A percentile compares a stretch with the other conserved stretches of the same genome.
Conservation (phyloP, 2,329 filamentous ascomycete species). For the Colletotrichum horii region DNA sequence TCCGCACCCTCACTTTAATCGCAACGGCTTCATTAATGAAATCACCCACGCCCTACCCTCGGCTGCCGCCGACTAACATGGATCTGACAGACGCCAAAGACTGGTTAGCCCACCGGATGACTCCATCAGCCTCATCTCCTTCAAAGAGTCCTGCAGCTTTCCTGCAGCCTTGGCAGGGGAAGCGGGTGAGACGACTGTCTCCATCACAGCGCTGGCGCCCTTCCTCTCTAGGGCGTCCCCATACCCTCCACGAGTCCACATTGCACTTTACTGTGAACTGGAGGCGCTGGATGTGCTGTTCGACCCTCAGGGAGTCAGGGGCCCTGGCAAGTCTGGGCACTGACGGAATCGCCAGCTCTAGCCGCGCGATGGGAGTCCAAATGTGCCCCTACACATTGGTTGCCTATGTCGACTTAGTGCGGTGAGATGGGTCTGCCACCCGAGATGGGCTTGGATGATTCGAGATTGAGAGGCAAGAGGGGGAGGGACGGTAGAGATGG, state of each 20-base stretch:
- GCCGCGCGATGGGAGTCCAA: constrained; percentile 8
- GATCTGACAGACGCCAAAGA: background rate
- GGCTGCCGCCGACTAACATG: constrained; percentile 18
- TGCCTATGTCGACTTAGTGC: background rate
- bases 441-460: constrained; percentile 18
- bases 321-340: background rate
- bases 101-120: background rate
- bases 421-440: constrained; percentile 7
- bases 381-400: constrained; percentile 6
- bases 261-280: background rate
- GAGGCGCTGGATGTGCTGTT: background rate
- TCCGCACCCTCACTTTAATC: constrained; percentile 10
- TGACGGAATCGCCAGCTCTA: constrained; percentile 21
- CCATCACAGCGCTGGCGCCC: background rate
- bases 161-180: constrained; percentile 18
- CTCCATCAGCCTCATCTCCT: constrained; percentile 16
- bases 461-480: background rate
- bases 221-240: background rate
- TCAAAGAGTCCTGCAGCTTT: background rate
- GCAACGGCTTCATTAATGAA: constrained; percentile 20
- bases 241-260: background rate
- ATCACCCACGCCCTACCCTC: background rate
- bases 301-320: background rate
- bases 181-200: constrained; percentile 11
- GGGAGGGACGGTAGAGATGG: background rate